Conservation (phyloP, 2,329 filamentous ascomycete genomes). For the Calonectria montana region DNA sequence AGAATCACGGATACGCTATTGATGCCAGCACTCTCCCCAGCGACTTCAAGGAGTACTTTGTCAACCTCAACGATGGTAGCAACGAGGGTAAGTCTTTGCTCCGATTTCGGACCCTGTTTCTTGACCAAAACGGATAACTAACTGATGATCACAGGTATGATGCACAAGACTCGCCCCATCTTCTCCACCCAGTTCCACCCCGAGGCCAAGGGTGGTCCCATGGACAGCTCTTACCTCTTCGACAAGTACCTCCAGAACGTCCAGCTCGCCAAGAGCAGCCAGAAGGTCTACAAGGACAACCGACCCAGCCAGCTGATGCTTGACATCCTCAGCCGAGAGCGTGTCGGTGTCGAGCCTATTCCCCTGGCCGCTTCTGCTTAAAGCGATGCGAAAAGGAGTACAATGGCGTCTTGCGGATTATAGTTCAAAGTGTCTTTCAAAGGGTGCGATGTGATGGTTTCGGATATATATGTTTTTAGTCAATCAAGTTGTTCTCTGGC, state of each 20-base stretch:
- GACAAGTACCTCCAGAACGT: conserved; percentile 96
- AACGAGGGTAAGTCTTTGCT: conserved; percentile 77
- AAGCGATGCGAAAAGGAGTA: conserved; percentile 15
- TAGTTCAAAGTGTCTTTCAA: conserved; percentile 25
- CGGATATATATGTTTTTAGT: neutral
- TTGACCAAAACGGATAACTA: conserved; percentile 5
- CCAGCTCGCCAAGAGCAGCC: conserved; percentile 86
- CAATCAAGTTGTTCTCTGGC: neutral
- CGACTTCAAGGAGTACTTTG: conserved; percentile 98
- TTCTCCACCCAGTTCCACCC: conserved; percentile 99
- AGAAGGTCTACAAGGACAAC: conserved; percentile 85
- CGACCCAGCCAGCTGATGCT: conserved; percentile 88
- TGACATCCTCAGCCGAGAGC: conserved; percentile 92
- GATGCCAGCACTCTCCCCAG: conserved; percentile 83
- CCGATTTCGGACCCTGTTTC: neutral
- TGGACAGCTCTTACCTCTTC: conserved; percentile 96
- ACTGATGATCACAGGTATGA: conserved; percentile 65
- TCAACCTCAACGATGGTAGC: conserved; percentile 96
- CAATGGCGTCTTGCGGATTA: conserved; percentile 29
- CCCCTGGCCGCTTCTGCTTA: conserved; percentile 65
- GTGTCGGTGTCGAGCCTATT: conserved; percentile 83
- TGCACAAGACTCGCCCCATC: conserved; percentile 95
- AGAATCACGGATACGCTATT: conserved; percentile 98
- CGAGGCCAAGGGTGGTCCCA: conserved; percentile 95
- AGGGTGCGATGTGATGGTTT: conserved; percentile 13